Evolutionary conservation across 2,329 filamentous ascomycete species (phyloP).

Genomic region (Myriosclerotinia curreyana): DNA sequence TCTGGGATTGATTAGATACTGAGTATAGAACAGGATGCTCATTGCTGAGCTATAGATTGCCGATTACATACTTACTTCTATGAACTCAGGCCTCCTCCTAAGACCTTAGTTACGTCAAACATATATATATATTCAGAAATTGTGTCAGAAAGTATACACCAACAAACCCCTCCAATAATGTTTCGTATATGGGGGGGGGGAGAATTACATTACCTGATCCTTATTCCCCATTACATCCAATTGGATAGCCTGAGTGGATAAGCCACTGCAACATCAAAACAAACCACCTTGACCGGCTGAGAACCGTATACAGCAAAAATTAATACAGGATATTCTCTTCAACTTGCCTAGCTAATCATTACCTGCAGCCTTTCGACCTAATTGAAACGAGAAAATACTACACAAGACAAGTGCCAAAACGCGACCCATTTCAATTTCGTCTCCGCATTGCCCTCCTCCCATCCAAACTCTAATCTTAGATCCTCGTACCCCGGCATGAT

Average conservation of each 20-base stretch:
- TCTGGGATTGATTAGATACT: not conserved
- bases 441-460: slow-evolving; percentile 8
- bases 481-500: slow-evolving; percentile 17
- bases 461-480: slow-evolving; percentile 20
- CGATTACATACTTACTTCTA: not conserved
- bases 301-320: not conserved
- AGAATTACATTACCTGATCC: slow-evolving; percentile 3
- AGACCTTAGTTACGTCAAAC: not conserved
- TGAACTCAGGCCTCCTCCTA: not conserved
- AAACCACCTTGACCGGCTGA: slow-evolving; percentile 11
- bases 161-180: not conserved
- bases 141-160: slow-evolving; percentile 1
- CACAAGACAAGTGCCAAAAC: not conserved
- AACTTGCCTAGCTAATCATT: not conserved
- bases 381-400: slow-evolving; percentile 1
- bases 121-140: slow-evolving; percentile 2
- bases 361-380: slow-evolving; percentile 1
- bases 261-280: slow-evolving; percentile 16
- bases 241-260: slow-evolving; percentile 4
- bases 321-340: not conserved
- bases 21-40: not conserved
- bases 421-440: slow-evolving; percentile 15
- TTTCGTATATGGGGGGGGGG: not conserved
- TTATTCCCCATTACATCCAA: not conserved
- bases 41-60: not conserved